Conservation (phyloP, 139 green algal genomes). For the Chlorella ohadii region DNA sequence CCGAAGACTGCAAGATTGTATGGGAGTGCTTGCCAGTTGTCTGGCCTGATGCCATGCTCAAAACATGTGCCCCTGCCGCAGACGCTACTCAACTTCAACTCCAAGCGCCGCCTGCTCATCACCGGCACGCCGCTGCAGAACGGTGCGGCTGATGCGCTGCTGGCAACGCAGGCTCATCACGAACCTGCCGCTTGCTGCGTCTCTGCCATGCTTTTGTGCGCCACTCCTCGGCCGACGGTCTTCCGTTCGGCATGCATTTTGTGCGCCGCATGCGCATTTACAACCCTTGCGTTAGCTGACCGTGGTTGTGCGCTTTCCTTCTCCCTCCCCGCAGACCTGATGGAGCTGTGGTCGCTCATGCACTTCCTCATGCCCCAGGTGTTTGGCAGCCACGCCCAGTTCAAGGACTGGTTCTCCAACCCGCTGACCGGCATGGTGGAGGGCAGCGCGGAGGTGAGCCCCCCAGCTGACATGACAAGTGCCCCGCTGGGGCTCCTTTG, state of each 20-base stretch:
- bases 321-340: slow-evolving; percentile 62
- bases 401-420: slow-evolving; percentile 98
- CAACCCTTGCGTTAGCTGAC: too few relatives aligned
- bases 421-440: slow-evolving; percentile 94
- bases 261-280: too few relatives aligned
- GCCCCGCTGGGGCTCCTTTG: too few relatives aligned
- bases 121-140: slow-evolving; percentile 67
- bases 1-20: too few relatives aligned
- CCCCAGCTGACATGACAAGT: too few relatives aligned
- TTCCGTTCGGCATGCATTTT: too few relatives aligned
- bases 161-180: too few relatives aligned
- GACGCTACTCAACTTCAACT: slow-evolving; percentile 97
- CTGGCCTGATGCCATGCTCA: too few relatives aligned
- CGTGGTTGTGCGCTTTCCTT: too few relatives aligned
- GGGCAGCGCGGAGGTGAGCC: slow-evolving; percentile 78
- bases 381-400: slow-evolving; percentile 89
- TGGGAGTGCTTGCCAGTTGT: too few relatives aligned
- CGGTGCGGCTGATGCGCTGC: background rate
- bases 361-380: slow-evolving; percentile 98
- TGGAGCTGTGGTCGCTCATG: slow-evolving; percentile 99
- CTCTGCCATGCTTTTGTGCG: too few relatives aligned
- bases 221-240: too few relatives aligned
- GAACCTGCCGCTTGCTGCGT: background rate
- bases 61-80: background rate
- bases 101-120: slow-evolving; percentile 94